Conservation (phyloP, 768 basidiomycete genomes). For the Russula emetica region DNA sequence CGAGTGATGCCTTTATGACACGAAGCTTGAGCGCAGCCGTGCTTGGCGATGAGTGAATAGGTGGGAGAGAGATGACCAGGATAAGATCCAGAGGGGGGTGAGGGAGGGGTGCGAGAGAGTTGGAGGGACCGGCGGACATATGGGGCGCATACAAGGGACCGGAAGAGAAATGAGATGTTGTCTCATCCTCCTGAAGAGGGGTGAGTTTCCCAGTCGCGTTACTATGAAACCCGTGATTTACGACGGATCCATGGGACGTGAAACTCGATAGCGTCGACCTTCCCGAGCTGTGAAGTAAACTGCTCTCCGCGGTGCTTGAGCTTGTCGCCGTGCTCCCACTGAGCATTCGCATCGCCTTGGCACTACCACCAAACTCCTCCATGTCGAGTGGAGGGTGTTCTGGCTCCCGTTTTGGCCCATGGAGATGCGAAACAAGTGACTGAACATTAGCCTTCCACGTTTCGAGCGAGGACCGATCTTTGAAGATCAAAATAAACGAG, state of each 20-base stretch:
- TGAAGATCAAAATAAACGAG: conserved; percentile 94
- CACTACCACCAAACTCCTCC: conserved; percentile 76
- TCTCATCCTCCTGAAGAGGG: conserved; percentile 28
- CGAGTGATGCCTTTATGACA: conserved; percentile 83
- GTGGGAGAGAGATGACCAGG: conserved; percentile 83
- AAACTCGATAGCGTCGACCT: conserved; percentile 71
- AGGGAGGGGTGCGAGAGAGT: conserved; percentile 72
- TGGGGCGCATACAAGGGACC: conserved; percentile 42
- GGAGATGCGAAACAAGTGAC: conserved; percentile 67
- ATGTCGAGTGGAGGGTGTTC: conserved; percentile 33
- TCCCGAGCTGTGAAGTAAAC: conserved; percentile 57
- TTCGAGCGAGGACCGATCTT: conserved; percentile 82
- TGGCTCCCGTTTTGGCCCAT: conserved; percentile 41
- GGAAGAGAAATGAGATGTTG: conserved; percentile 16
- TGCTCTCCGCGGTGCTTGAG: conserved; percentile 54
- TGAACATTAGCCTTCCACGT: conserved; percentile 85
- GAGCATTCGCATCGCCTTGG: conserved; percentile 74
- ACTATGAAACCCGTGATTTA: conserved; percentile 17
- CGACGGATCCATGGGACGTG: conserved; percentile 44
- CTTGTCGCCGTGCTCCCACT: conserved; percentile 65
- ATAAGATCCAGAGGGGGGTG: conserved; percentile 92
- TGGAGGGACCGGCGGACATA: conserved; percentile 68
- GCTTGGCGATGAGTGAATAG: conserved; percentile 62
- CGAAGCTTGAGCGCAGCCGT: conserved; percentile 83
- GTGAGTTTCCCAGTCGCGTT: conserved; percentile 25